phyloP scores from a whole-genome alignment of 305 asterid species.

The Fraxinus latifolia region DNA sequence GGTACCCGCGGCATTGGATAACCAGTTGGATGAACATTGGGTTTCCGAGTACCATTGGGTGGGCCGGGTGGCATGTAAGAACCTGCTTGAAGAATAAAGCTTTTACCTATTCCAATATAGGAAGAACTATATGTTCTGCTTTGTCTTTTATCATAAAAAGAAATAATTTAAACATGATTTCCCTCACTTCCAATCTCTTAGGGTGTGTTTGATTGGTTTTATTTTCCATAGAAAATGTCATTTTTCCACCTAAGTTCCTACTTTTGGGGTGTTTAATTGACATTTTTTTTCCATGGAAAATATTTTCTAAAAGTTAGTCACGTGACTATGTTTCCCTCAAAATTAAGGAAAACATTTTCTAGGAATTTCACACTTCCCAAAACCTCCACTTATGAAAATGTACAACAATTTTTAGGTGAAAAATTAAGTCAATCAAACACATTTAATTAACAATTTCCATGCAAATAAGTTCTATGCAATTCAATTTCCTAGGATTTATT shows the following conservation, averaged over 20 bases:
- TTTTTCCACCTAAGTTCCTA: background rate
- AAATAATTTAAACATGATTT: background rate
- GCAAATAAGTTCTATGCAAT: background rate
- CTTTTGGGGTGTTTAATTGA: background rate
- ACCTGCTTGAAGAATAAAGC: slow-evolving; percentile 49
- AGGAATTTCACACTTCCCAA: background rate
- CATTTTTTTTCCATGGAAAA: background rate
- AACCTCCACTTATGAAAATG: background rate
- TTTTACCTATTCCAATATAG: slow-evolving; percentile 10
- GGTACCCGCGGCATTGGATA: slow-evolving; percentile 87
- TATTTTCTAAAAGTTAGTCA: background rate
- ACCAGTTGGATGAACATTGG: slow-evolving; percentile 81
- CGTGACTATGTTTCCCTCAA: background rate
- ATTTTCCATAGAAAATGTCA: background rate
- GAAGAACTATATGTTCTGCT: background rate
- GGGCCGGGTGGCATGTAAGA: slow-evolving; percentile 75
- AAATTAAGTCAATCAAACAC: background rate
- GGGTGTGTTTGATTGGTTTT: background rate
- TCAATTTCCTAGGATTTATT: background rate
- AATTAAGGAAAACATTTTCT: background rate
- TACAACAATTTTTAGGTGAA: background rate
- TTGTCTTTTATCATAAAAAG: background rate
- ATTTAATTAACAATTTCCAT: background rate
- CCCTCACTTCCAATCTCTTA: slow-evolving; percentile 2
- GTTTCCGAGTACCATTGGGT: slow-evolving; percentile 79